phyloP scores from a whole-genome alignment of 2,329 filamentous ascomycete genomes.

The Talaromyces sp. region DNA sequence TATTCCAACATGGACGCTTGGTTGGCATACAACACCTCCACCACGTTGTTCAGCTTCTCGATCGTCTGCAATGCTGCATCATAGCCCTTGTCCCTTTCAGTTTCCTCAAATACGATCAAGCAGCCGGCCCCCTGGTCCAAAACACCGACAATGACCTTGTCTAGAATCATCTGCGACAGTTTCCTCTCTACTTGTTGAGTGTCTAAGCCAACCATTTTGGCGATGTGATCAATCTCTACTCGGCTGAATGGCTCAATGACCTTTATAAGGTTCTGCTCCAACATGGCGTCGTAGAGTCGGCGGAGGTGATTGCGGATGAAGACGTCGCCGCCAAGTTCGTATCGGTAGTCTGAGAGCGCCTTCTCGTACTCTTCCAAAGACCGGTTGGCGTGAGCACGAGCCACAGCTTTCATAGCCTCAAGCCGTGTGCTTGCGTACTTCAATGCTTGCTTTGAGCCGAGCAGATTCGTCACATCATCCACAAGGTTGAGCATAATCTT shows the following conservation, averaged over 20 bases:
- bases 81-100: slow-evolving; percentile 86
- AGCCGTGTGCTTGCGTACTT: slow-evolving; percentile 94
- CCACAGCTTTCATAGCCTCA: slow-evolving; percentile 98
- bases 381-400: slow-evolving; percentile 89
- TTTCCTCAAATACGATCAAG: slow-evolving; percentile 95
- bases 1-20: slow-evolving; percentile 94
- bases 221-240: slow-evolving; percentile 94
- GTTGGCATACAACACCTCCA: slow-evolving; percentile 96
- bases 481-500: slow-evolving; percentile 99
- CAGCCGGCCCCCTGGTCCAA: slow-evolving; percentile 97
- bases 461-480: slow-evolving; percentile 92
- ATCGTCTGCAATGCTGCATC: slow-evolving; percentile 92
- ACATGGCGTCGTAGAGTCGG: slow-evolving; percentile 93
- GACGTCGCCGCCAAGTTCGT: slow-evolving; percentile 87
- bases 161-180: slow-evolving; percentile 98
- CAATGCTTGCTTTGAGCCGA: slow-evolving; percentile 93
- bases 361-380: slow-evolving; percentile 96
- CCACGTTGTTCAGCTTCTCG: slow-evolving; percentile 93
- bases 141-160: slow-evolving; percentile 97
- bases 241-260: slow-evolving; percentile 98
- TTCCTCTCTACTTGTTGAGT: slow-evolving; percentile 97
- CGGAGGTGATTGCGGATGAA: slow-evolving; percentile 98
- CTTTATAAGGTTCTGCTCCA: slow-evolving; percentile 99
- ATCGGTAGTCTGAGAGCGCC: slow-evolving; percentile 83
- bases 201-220: slow-evolving; percentile 95